A percentile compares a stretch with the other conserved stretches of the same genome.
phyloP scores from a whole-genome alignment of 352 stramenopile species.

The Phytophthora pluvialis region DNA sequence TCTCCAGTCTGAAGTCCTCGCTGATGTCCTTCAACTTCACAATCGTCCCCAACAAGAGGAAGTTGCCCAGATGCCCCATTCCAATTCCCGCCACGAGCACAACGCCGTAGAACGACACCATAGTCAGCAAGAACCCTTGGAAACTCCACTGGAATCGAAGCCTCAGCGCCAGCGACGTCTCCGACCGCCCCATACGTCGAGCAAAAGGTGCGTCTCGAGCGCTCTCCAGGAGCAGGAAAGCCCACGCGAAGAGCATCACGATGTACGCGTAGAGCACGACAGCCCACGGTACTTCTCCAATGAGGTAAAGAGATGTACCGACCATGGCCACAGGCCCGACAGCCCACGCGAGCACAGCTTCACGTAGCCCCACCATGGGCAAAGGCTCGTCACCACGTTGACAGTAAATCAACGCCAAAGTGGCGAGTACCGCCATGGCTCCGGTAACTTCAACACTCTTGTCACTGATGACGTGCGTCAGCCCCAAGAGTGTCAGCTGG shows the following conservation, averaged over 20 bases:
- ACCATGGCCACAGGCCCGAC: constrained; percentile 65
- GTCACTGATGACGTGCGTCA: constrained; percentile 46
- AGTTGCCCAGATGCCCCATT: constrained; percentile 71
- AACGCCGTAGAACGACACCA: constrained; percentile 64
- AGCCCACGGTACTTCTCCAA: constrained; percentile 45
- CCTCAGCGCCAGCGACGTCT: constrained; percentile 58
- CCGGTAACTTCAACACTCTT: constrained; percentile 46
- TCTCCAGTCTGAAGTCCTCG: constrained; percentile 75
- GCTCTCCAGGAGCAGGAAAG: constrained; percentile 73
- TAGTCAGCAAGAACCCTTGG: constrained; percentile 66
- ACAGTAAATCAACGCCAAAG: constrained; percentile 68
- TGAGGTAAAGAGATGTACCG: constrained; percentile 57
- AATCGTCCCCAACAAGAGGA: constrained; percentile 67
- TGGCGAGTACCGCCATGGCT: constrained; percentile 37
- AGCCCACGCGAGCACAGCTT: constrained; percentile 54
- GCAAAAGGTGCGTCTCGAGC: constrained; percentile 76
- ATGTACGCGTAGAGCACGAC: constrained; percentile 64
- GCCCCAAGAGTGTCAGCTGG: constrained; percentile 46
- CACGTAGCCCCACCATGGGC: constrained; percentile 52
- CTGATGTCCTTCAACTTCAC: constrained; percentile 66
- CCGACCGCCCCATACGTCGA: constrained; percentile 51
- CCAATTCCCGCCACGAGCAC: constrained; percentile 54
- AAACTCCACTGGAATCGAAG: constrained; percentile 70
- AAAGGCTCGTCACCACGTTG: constrained; percentile 40
- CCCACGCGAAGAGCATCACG: constrained; percentile 66